Evolutionary conservation across 2,329 filamentous ascomycete genomes (phyloP).

Genomic region (Juglanconis oblonga): DNA sequence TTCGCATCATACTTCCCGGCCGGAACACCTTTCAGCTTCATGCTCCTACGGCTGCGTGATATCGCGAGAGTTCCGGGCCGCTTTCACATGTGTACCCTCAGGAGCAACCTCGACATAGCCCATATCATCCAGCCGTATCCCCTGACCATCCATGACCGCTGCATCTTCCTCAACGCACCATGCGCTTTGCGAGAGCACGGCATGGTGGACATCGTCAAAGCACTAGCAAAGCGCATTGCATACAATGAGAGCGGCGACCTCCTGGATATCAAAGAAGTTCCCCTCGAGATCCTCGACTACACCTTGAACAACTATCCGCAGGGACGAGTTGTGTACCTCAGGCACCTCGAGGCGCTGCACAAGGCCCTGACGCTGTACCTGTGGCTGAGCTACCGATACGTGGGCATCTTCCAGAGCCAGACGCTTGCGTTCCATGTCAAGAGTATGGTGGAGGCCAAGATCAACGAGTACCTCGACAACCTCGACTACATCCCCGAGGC

Average conservation of each 20-base stretch:
- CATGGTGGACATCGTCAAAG: constrained; percentile 51
- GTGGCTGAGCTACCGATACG: constrained; percentile 89
- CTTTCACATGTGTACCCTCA: constrained; percentile 69
- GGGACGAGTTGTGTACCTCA: constrained; percentile 55
- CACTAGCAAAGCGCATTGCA: constrained; percentile 69
- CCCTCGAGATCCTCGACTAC: constrained; percentile 72
- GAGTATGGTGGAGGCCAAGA: constrained; percentile 69
- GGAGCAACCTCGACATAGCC: constrained; percentile 63
- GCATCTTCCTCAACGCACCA: constrained; percentile 73
- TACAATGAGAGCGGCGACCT: constrained; percentile 64
- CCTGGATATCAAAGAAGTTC: constrained; percentile 66
- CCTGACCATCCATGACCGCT: constrained; percentile 70
- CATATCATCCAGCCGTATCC: constrained; percentile 71
- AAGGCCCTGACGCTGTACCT: constrained; percentile 80
- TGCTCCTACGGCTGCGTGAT: constrained; percentile 72
- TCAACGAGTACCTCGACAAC: constrained; percentile 60
- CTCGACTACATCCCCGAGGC: constrained; percentile 47
- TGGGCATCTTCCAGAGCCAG: constrained; percentile 74
- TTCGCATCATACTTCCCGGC: constrained; percentile 82
- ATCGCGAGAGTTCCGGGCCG: constrained; percentile 60
- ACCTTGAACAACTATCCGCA: constrained; percentile 39
- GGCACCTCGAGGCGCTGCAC: constrained; percentile 73
- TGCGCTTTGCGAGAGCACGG: constrained; percentile 50
- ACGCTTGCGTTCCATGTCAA: constrained; percentile 78
- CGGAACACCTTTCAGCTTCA: constrained; percentile 77